Conservation (phyloP, 2,329 filamentous ascomycete species). For the Hypoxylon sp. region DNA sequence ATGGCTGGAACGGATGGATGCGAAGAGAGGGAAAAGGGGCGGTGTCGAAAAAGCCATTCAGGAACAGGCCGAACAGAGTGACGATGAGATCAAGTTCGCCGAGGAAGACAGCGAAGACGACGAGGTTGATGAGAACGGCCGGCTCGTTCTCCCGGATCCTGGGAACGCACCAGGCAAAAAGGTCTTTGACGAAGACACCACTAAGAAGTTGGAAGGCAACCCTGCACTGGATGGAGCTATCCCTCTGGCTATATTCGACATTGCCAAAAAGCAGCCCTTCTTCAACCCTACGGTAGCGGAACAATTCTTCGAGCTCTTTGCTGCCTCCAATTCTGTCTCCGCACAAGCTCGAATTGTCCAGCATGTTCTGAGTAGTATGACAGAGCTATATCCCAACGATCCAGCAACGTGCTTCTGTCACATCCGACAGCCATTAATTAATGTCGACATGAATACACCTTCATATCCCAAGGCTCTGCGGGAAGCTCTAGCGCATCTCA, state of each 20-base stretch:
- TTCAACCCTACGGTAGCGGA: slow-evolving; percentile 75
- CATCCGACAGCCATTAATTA: slow-evolving; percentile 77
- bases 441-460: slow-evolving; percentile 71
- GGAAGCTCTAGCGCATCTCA: slow-evolving; percentile 73
- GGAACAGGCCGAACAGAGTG: slow-evolving; percentile 65
- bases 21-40: slow-evolving; percentile 68
- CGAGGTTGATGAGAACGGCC: slow-evolving; percentile 57
- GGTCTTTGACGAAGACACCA: slow-evolving; percentile 62
- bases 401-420: slow-evolving; percentile 77
- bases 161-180: slow-evolving; percentile 57
- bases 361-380: slow-evolving; percentile 78
- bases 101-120: slow-evolving; percentile 62
- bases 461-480: slow-evolving; percentile 81
- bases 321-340: slow-evolving; percentile 74
- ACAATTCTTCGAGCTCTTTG: slow-evolving; percentile 84
- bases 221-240: slow-evolving; percentile 94
- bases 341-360: slow-evolving; percentile 76
- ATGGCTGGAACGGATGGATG: slow-evolving; percentile 85
- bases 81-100: slow-evolving; percentile 60
- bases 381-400: slow-evolving; percentile 69
- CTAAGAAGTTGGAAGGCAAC: slow-evolving; percentile 73
- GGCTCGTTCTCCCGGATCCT: slow-evolving; percentile 61
- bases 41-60: slow-evolving; percentile 64
- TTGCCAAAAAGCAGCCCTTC: slow-evolving; percentile 82
- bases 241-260: slow-evolving; percentile 90